Evolutionary conservation across 768 basidiomycete species (phyloP).

Genomic region (Dioszegia aurantiaca): DNA sequence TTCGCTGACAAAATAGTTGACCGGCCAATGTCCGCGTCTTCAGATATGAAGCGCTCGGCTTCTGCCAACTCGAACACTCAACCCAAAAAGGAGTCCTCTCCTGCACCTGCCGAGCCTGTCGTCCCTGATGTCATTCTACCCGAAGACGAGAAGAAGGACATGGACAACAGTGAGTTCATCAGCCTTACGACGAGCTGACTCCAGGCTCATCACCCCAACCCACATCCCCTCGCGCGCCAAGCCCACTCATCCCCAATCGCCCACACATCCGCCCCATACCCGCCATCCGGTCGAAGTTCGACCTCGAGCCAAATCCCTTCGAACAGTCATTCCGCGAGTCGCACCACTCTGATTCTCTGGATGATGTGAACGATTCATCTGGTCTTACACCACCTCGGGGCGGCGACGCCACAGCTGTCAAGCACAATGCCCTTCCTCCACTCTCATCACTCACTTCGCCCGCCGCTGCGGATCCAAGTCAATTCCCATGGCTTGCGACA

Average conservation of each 20-base stretch:
- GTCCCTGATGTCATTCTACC: slow-evolving; percentile 13
- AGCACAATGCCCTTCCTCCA: slow-evolving; percentile 48
- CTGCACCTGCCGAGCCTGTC: slow-evolving; percentile 7
- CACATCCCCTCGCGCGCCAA: slow-evolving; percentile 1
- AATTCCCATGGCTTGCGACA: slow-evolving; percentile 55
- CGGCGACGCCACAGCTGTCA: slow-evolving; percentile 40
- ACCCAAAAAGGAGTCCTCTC: neutral
- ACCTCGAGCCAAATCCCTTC: slow-evolving; percentile 84
- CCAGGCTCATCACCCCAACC: slow-evolving; percentile 6
- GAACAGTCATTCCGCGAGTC: slow-evolving; percentile 77
- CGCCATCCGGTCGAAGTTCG: slow-evolving; percentile 48
- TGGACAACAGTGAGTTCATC: slow-evolving; percentile 20
- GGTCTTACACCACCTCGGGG: slow-evolving; percentile 57
- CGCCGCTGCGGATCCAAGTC: slow-evolving; percentile 48
- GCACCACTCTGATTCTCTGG: slow-evolving; percentile 27
- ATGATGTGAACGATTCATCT: slow-evolving; percentile 17
- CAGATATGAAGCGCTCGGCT: slow-evolving; percentile 4
- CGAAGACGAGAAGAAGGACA: slow-evolving; percentile 27
- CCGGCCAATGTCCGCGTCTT: slow-evolving; percentile 26
- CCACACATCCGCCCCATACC: slow-evolving; percentile 44
- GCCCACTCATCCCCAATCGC: slow-evolving; percentile 13
- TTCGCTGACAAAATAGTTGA: slow-evolving; percentile 10
- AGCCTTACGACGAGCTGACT: neutral
- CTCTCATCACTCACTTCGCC: slow-evolving; percentile 49
- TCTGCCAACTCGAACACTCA: too few relatives aligned